A percentile compares a stretch with the other conserved stretches of the same genome.
Conservation (phyloP, 2,329 filamentous ascomycete genomes). For the Hypoxylon sp. region DNA sequence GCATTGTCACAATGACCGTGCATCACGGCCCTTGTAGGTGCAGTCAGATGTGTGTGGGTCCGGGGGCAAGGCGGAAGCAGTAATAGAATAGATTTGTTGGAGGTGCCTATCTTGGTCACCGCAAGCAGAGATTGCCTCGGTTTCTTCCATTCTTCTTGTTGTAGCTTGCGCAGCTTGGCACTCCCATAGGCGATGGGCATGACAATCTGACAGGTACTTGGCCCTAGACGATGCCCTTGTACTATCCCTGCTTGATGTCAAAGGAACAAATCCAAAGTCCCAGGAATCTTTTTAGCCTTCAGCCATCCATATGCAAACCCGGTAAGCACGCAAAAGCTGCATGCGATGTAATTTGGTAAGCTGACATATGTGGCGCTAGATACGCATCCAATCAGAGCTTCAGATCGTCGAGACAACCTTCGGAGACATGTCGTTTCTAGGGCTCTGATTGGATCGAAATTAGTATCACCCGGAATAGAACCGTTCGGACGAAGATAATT, state of each 20-base stretch:
- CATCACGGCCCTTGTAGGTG: background rate
- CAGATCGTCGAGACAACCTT: background rate
- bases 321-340: constrained; percentile 1
- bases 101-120: background rate
- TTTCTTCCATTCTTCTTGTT: background rate
- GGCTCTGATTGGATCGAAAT: background rate
- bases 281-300: background rate
- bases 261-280: background rate
- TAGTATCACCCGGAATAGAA: background rate
- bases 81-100: background rate
- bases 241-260: background rate
- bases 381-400: constrained; percentile 2
- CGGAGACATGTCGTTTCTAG: background rate
- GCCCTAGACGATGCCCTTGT: background rate
- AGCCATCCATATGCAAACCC: background rate
- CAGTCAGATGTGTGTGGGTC: constrained; percentile 10
- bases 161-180: background rate
- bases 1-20: constrained; percentile 14
- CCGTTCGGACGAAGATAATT: background rate
- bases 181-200: background rate
- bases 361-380: constrained; percentile 1
- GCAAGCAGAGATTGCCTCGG: background rate
- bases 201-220: background rate
- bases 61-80: background rate
- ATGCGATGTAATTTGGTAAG: constrained; percentile 7